A percentile compares a stretch with the other conserved stretches of the same genome.
phyloP scores from a whole-genome alignment of 352 stramenopile genomes.

The Blastocystis sp. region DNA sequence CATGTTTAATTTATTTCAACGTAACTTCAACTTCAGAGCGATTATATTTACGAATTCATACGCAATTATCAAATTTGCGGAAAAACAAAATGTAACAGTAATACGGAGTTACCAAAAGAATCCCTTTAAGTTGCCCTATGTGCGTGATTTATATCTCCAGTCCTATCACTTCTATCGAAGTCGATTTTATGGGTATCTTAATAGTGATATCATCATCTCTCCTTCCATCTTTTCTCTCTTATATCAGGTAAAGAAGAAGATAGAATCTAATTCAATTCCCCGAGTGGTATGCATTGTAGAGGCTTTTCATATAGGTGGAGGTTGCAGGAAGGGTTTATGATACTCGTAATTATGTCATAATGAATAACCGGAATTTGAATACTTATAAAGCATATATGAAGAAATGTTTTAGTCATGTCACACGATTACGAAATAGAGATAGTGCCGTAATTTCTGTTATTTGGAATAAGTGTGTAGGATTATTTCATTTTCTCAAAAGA shows the following conservation, averaged over 20 bases:
- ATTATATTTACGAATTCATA: conserved; percentile 17
- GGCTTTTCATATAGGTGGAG: conserved; percentile 1
- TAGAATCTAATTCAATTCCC: background rate
- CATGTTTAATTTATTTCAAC: conserved; percentile 39
- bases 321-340: conserved; percentile 29
- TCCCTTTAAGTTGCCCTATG: conserved; percentile 31
- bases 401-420: background rate
- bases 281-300: background rate
- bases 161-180: background rate
- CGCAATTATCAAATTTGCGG: background rate
- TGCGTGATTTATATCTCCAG: conserved; percentile 51
- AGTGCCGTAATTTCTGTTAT: background rate
- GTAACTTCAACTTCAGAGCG: background rate
- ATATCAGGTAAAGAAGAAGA: background rate
- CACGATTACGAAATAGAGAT: background rate
- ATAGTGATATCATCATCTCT: conserved; percentile 34
- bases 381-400: conserved; percentile 14
- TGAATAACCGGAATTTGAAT: background rate
- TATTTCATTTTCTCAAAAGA: conserved; percentile 44
- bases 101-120: conserved; percentile 15
- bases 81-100: background rate
- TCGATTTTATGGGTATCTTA: conserved; percentile 40
- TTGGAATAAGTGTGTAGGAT: background rate
- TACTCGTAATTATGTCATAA: background rate
- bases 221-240: conserved; percentile 21